Conservation (phyloP, 495 filamentous ascomycete species). For the Monascus purpureus region DNA sequence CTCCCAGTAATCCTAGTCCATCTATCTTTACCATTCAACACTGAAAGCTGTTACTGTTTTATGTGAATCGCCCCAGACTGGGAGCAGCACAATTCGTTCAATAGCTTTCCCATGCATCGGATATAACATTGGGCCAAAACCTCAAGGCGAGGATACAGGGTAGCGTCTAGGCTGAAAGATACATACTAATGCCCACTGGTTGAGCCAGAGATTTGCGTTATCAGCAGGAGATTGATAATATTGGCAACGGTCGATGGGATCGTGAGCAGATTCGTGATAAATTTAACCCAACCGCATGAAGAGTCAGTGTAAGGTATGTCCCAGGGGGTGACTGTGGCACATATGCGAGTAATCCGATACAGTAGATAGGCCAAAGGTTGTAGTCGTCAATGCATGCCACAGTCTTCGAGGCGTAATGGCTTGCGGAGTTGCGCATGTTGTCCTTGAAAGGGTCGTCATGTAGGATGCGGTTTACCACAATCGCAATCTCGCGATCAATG, state of each 20-base stretch:
- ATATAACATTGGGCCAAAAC: slow-evolving; percentile 21
- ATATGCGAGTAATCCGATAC: slow-evolving; percentile 33
- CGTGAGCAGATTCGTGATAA: slow-evolving; percentile 43
- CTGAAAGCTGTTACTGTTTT: too few relatives aligned
- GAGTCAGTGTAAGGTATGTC: slow-evolving; percentile 35
- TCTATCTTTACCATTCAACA: too few relatives aligned
- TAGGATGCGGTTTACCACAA: slow-evolving; percentile 47
- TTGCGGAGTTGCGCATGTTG: slow-evolving; percentile 42
- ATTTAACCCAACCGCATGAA: slow-evolving; percentile 35
- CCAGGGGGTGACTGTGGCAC: slow-evolving; percentile 30
- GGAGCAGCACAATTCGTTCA: too few relatives aligned
- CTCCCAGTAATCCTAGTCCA: too few relatives aligned
- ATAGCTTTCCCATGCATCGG: slow-evolving; percentile 35
- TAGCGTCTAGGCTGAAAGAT: slow-evolving; percentile 38
- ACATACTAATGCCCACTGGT: slow-evolving; percentile 34
- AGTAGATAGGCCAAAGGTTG: slow-evolving; percentile 45
- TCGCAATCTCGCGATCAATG: slow-evolving; percentile 39
- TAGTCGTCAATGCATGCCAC: slow-evolving; percentile 34
- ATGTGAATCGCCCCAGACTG: too few relatives aligned
- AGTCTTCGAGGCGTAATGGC: slow-evolving; percentile 28
- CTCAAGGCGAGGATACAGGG: slow-evolving; percentile 39
- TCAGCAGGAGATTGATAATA: slow-evolving; percentile 14
- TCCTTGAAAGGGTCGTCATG: slow-evolving; percentile 52
- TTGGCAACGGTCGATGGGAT: slow-evolving; percentile 35
- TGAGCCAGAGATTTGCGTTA: slow-evolving; percentile 31